These are phyloP conservation scores for Populus davidiana DNA, from an alignment of 345 rosid genomes.

Conservation along the genomic window DNA sequence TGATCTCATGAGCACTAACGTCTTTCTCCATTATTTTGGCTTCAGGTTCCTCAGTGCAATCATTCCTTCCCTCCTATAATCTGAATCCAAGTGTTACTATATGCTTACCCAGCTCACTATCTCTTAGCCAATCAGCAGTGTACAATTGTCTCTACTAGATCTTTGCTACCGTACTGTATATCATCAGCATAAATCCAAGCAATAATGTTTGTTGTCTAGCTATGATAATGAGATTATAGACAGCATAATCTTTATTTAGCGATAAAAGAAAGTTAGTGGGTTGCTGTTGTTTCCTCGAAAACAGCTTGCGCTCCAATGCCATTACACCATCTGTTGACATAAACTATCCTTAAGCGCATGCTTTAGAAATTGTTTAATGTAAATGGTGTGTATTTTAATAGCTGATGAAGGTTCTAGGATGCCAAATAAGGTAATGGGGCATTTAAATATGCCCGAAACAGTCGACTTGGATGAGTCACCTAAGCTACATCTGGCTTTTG, in stretches of 20 bases:
- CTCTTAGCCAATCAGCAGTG: constrained; percentile 6
- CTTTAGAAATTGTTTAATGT: constrained; percentile 27
- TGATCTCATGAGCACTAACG: constrained; percentile 32
- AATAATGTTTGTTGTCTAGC: not conserved
- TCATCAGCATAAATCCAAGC: not conserved
- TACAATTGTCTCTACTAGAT: constrained; percentile 15
- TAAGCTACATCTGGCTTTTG: constrained; percentile 29
- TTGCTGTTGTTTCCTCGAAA: constrained; percentile 41
- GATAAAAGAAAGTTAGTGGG: constrained; percentile 32
- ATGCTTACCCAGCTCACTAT: constrained; percentile 20
- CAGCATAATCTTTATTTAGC: constrained; percentile 2
- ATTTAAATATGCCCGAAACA: constrained; percentile 24
- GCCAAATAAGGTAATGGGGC: constrained; percentile 40
- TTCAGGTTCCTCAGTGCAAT: constrained; percentile 7
- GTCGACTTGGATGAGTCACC: constrained; percentile 29
- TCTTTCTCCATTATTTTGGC: constrained; percentile 21
- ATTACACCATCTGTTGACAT: constrained; percentile 33
- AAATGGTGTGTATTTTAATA: constrained; percentile 7
- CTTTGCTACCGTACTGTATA: not conserved
- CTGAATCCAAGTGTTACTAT: constrained; percentile 21
- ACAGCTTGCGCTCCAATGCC: constrained; percentile 25
- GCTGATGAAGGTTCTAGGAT: constrained; percentile 48
- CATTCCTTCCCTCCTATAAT: constrained; percentile 17
- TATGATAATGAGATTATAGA: not conserved
- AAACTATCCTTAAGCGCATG: constrained; percentile 26